These are phyloP conservation scores for Wickerhamiella shivajii DNA, from an alignment of 805 yeast species.

Conservation along the genomic window DNA sequence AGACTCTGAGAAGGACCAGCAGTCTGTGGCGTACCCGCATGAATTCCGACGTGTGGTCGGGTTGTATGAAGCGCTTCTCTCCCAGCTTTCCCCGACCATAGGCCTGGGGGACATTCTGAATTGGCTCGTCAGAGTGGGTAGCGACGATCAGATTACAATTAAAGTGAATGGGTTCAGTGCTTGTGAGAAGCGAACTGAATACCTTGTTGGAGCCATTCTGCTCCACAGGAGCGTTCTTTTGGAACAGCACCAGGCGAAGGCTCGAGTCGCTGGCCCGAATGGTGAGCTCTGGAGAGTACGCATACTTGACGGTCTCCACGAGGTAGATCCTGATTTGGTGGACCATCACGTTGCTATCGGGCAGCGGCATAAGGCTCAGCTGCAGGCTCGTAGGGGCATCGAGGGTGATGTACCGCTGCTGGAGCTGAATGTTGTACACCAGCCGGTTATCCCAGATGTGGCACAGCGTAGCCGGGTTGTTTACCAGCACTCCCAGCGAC, in stretches of 20 bases:
- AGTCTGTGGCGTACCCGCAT: constrained; percentile 17
- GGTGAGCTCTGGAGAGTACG: constrained; percentile 17
- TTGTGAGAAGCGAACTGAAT: constrained; percentile 12
- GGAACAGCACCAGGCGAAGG: constrained; percentile 15
- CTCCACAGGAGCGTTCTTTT: constrained; percentile 11
- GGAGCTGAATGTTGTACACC: constrained; percentile 62
- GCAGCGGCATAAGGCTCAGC: constrained; percentile 53
- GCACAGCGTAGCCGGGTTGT: constrained; percentile 66
- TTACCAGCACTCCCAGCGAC: constrained; percentile 52
- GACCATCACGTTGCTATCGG: constrained; percentile 47
- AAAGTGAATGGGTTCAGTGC: constrained; percentile 15
- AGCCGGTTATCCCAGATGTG: constrained; percentile 79
- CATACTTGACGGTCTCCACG: constrained; percentile 17
- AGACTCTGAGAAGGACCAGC: constrained; percentile 16
- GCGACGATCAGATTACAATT: constrained; percentile 10
- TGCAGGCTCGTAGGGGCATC: constrained; percentile 65
- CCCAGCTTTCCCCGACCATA: constrained; percentile 17
- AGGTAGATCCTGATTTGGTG: constrained; percentile 34
- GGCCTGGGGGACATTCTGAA: constrained; percentile 13
- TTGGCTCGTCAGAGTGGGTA: constrained; percentile 13
- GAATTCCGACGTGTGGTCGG: constrained; percentile 18
- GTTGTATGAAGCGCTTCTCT: constrained; percentile 18
- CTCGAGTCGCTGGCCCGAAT: constrained; percentile 18
- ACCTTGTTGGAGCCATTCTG: constrained; percentile 1
- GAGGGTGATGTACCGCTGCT: constrained; percentile 59